phyloP scores from a whole-genome alignment of 495 filamentous ascomycete species.

The Articulospora tetracladia region DNA sequence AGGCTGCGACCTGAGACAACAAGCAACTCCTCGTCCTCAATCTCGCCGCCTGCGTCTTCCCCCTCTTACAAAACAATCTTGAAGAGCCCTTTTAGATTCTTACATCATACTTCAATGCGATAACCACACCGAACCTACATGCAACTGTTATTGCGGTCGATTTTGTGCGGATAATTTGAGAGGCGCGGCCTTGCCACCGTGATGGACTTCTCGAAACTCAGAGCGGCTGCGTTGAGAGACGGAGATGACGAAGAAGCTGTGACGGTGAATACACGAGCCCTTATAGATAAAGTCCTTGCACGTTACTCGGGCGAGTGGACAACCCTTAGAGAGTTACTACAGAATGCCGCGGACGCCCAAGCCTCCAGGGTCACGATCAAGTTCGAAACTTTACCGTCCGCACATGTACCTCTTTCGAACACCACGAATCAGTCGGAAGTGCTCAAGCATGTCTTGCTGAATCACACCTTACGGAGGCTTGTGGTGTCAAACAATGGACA shows the following conservation, averaged over 20 bases:
- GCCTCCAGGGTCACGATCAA: constrained; percentile 85
- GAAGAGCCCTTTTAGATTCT: no score
- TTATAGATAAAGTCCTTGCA: constrained; percentile 97
- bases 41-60: no score
- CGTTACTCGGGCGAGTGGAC: constrained; percentile 93
- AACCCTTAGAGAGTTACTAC: constrained; percentile 85
- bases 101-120: no score
- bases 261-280: constrained; percentile 91
- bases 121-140: no score
- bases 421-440: constrained; percentile 61
- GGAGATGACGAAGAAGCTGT: constrained; percentile 95
- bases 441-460: constrained; percentile 74
- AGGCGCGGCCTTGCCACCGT: neutral
- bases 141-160: no score
- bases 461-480: constrained; percentile 80
- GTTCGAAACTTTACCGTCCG: constrained; percentile 83
- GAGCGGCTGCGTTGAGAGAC: constrained; percentile 79
- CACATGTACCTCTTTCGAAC: constrained; percentile 65
- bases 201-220: constrained; percentile 77
- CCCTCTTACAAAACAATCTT: no score
- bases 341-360: constrained; percentile 95
- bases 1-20: no score
- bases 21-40: no score
- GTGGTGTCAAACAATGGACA: constrained; percentile 88
- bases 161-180: neutral